Conservation (phyloP, 2,329 filamentous ascomycete genomes). For the Colletotrichum zoysiae region DNA sequence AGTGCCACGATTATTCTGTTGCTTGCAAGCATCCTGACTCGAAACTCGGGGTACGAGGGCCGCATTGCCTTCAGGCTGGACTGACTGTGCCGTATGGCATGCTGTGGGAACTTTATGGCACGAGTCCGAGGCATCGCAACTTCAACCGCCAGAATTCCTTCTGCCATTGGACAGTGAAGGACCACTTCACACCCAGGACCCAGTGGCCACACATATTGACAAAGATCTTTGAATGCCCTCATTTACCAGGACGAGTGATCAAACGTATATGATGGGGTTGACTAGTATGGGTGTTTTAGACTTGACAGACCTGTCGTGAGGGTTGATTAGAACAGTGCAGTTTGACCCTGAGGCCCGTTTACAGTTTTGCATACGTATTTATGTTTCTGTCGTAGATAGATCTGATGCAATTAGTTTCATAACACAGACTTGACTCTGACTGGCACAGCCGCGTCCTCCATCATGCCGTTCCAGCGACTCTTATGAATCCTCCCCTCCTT, state of each 20-base stretch:
- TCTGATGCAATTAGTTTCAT: background rate
- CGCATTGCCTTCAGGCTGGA: slow-evolving; percentile 49
- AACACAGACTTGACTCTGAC: slow-evolving; percentile 35
- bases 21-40: slow-evolving; percentile 51
- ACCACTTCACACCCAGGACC: slow-evolving; percentile 6
- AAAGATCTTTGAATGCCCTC: slow-evolving; percentile 31
- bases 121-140: slow-evolving; percentile 19
- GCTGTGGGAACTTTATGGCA: slow-evolving; percentile 45
- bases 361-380: background rate
- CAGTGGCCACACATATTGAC: background rate
- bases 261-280: slow-evolving; percentile 46
- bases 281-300: slow-evolving; percentile 46
- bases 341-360: background rate
- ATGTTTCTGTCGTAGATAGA: background rate
- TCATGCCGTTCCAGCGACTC: slow-evolving; percentile 44
- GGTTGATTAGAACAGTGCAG: no score
- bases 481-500: slow-evolving; percentile 64
- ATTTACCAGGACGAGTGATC: slow-evolving; percentile 43
- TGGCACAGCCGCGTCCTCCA: slow-evolving; percentile 39
- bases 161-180: background rate
- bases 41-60: slow-evolving; percentile 49
- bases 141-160: slow-evolving; percentile 7
- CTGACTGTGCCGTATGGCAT: slow-evolving; percentile 51
- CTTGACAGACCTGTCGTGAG: slow-evolving; percentile 37
- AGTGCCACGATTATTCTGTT: slow-evolving; percentile 53